Evolutionary conservation across 2,329 filamentous ascomycete species (phyloP).

Genomic region (Tolypocladium pustulatum): DNA sequence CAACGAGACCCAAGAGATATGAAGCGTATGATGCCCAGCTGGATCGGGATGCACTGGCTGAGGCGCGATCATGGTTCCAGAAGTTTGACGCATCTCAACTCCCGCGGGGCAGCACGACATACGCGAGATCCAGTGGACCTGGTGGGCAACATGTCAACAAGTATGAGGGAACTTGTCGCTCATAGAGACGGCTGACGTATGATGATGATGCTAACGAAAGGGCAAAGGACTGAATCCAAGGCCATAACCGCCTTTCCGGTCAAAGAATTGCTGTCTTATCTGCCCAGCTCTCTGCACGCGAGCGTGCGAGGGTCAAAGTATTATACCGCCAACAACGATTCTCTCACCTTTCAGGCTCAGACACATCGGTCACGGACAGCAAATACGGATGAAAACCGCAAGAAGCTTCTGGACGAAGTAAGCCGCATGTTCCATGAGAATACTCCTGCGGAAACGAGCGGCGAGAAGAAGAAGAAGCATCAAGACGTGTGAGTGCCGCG

Average conservation of each 20-base stretch:
- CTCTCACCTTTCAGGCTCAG: constrained; percentile 45
- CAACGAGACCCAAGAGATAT: constrained; percentile 24
- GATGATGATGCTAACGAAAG: constrained; percentile 20
- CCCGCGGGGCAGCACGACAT: constrained; percentile 41
- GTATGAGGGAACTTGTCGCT: constrained; percentile 22
- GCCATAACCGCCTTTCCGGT: constrained; percentile 43
- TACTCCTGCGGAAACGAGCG: constrained; percentile 35
- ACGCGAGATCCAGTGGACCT: constrained; percentile 48
- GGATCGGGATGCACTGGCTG: constrained; percentile 38
- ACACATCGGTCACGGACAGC: constrained; percentile 38
- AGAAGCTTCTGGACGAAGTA: constrained; percentile 38
- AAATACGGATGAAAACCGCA: constrained; percentile 42
- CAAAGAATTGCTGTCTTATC: constrained; percentile 29
- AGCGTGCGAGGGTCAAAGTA: constrained; percentile 42
- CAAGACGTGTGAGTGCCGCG: constrained; percentile 29
- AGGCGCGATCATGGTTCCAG: constrained; percentile 41
- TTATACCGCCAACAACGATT: constrained; percentile 40
- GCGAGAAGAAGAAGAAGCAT: constrained; percentile 37
- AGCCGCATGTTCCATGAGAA: constrained; percentile 33
- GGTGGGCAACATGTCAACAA: constrained; percentile 55
- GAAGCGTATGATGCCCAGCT: constrained; percentile 37
- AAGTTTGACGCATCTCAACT: constrained; percentile 31
- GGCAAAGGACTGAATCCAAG: constrained; percentile 47
- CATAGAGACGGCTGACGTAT: neutral
- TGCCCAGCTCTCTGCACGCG: constrained; percentile 37